Conservation (phyloP, 305 asterid genomes). For the Fraxinus xanthoxyloides region DNA sequence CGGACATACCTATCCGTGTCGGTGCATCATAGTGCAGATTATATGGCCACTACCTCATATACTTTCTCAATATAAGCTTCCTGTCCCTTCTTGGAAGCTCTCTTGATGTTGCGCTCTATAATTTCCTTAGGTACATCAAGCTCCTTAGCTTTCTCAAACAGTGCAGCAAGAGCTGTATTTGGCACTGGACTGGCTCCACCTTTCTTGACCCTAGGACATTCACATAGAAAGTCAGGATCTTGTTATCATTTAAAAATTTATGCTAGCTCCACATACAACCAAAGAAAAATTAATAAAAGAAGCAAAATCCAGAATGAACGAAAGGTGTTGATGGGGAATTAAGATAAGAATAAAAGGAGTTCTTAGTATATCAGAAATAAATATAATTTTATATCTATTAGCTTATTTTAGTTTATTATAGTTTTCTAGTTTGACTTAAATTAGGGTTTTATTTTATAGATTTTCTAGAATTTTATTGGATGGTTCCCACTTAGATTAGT, state of each 20-base stretch:
- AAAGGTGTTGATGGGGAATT: not conserved
- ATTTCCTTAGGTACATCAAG: constrained; percentile 90
- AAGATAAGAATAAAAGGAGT: not conserved
- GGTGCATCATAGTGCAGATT: not conserved
- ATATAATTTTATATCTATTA: not conserved
- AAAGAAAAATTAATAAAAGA: not conserved
- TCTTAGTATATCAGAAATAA: not conserved
- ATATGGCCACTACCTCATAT: constrained; percentile 56
- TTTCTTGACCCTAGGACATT: constrained; percentile 67
- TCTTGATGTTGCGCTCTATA: constrained; percentile 75
- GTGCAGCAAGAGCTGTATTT: constrained; percentile 68
- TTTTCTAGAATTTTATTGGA: not conserved
- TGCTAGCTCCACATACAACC: not conserved
- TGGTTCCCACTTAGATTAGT: not conserved
- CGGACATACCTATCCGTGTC: not conserved
- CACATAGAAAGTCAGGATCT: constrained; percentile 14
- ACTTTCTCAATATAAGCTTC: constrained; percentile 82
- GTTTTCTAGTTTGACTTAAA: not conserved
- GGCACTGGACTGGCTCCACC: constrained; percentile 83
- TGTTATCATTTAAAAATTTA: not conserved
- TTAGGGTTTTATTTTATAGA: not conserved
- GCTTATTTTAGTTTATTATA: not conserved
- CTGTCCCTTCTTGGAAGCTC: constrained; percentile 88
- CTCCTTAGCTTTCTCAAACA: constrained; percentile 83
- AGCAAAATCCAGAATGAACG: not conserved